Base-by-base conservation (phyloP, 306 rosid genomes). In the Luffa aegyptiaca region DNA sequence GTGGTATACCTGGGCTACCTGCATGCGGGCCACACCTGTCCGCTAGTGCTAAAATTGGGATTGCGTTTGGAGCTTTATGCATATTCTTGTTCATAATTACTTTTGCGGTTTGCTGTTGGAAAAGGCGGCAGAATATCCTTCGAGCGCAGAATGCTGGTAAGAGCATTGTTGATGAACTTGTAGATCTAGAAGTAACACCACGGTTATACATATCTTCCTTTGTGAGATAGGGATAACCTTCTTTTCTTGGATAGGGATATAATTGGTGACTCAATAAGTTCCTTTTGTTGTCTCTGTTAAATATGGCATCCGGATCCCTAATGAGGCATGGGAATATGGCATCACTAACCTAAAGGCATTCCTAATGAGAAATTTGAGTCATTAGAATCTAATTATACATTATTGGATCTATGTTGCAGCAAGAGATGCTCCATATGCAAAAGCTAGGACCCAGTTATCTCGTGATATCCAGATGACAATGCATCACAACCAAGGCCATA, bases 361-460 rank as follows among this genome's bases (percentile, higher is more conserved):
- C 7, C 75, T 41, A 69, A 41, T 42, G 53, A 26, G 53, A 41
- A 69, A 4, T 45, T 39, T 41, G 10, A 26, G 59, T 13, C 1
- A 31, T 6, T 45, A 48, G 51, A 14, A 48, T 41, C 48, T 66
- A 68, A 42, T 55, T 71, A 56, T 42, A 61, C 76, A 63, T 33
- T 45, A 8, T 49, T 17, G 61, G 49, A 66, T 74, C 31, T 33
- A 16, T 61, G 8, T 78, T 86, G 90, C 87, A 96, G 98, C 92
- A 72, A 88, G 99, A 86, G 98, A 90, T 49, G 97, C 99, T 75
- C 99, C 99, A 42, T 93, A 93, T 80, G 98, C 97, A 55, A 91
- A 96, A 79, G 86, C 89, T 52, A 88, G 99, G 86, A 96, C 98
- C 57, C 90, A 93, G 17, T 85, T 85, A 75, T 90, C 97, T 58